phyloP scores from a whole-genome alignment of 768 basidiomycete genomes.

The Phylloporus arenicola region DNA sequence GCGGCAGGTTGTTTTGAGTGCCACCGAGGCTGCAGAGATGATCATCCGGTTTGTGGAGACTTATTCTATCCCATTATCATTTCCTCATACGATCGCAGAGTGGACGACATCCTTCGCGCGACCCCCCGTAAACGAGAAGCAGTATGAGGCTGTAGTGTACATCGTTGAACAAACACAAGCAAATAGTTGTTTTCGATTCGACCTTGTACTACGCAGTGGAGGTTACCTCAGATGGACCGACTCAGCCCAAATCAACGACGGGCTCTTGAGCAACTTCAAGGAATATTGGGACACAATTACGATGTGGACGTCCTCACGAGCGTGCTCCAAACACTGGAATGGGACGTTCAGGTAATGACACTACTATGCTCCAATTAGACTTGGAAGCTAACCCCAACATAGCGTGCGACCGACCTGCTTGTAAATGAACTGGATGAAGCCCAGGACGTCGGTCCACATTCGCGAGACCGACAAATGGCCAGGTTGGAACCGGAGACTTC shows the following conservation, averaged over 20 bases:
- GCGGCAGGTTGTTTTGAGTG: slow-evolving; percentile 88
- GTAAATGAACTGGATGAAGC: neutral
- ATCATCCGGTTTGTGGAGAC: slow-evolving; percentile 69
- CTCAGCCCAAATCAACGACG: slow-evolving; percentile 6
- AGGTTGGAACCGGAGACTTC: neutral
- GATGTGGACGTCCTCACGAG: neutral
- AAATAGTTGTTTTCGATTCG: neutral
- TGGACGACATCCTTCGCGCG: slow-evolving; percentile 87
- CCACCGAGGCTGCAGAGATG: slow-evolving; percentile 97
- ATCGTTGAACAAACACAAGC: neutral
- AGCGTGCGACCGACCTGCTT: neutral
- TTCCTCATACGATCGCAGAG: slow-evolving; percentile 39
- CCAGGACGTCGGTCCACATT: neutral
- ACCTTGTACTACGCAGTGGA: neutral
- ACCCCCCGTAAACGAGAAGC: slow-evolving; percentile 84
- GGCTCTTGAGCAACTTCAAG: slow-evolving; percentile 13
- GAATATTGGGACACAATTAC: neutral
- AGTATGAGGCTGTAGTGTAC: slow-evolving; percentile 34
- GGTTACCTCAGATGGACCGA: neutral
- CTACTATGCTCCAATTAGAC: neutral
- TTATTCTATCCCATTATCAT: neutral
- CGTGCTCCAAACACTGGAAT: neutral
- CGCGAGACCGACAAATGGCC: neutral
- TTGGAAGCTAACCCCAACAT: neutral
- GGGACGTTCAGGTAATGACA: neutral